Base-by-base conservation (phyloP, 2,329 filamentous ascomycete genomes). In the Pseudogymnoascus sp. region DNA sequence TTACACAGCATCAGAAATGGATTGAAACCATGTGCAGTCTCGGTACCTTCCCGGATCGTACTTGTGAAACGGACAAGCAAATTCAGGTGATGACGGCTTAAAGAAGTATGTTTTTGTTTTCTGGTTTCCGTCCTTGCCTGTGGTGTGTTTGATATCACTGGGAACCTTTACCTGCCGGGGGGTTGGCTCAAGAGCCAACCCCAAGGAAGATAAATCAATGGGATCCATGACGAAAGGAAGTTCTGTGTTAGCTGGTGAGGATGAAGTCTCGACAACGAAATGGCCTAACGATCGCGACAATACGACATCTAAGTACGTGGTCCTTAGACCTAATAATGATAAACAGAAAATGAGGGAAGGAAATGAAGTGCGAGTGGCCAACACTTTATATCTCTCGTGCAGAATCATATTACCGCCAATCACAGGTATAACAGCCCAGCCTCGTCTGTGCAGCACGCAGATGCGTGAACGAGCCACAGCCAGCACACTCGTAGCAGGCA, bases 31-130 rank as follows among this genome's bases (percentile, higher is more conserved):
- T 3, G 5, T 1, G 22, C 22, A 25, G 22, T 25, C 5, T 25
- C 22, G 30, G n/a, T 65, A 67, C n/a, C 37, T 57, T 18, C 47
- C 59, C 11, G 64, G 30, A 54, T 66, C 59, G 30, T 64, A 54
- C 34, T 66, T 66, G 8, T 61, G 43, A 57, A 64, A 67, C 2
- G 66, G 65, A 30, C 65, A 67, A 7, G 63, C 64, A 54, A 64
- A 66, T 25, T 2, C 22, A 25, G 22, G 22, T 25, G 22, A 4
- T 22, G 4, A 22, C 5, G 22, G 5, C 22, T 25, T 25, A 25
- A 4, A 25, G 22, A 25, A 3, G 22, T 1, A 25, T 25, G 22
- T 25, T 25, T 25, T 25, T 25, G 22, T 25, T 25, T 25, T 25
- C 22, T 25, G 22, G 22, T 25, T 25, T 25, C 22, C 22, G 22